phyloP scores from a whole-genome alignment of 805 yeast genomes.

The Komagataella phaffii region DNA sequence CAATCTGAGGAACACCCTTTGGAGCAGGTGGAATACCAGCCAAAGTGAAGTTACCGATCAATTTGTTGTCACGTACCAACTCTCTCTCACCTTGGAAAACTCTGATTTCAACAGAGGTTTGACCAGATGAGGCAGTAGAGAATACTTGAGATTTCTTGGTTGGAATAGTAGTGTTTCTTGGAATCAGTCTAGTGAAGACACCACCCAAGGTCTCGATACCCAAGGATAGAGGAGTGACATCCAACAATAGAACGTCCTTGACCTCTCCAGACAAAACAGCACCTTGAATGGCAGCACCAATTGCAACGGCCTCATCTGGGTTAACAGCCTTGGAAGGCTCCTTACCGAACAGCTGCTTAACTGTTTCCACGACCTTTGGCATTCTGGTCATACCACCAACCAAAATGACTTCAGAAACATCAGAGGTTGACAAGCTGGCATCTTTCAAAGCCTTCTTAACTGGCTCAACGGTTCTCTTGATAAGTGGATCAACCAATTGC shows the following conservation, averaged over 20 bases:
- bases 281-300: slow-evolving; percentile 87
- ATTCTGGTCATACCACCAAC: slow-evolving; percentile 90
- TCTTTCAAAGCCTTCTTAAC: slow-evolving; percentile 65
- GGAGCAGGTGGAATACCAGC: slow-evolving; percentile 94
- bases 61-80: slow-evolving; percentile 93
- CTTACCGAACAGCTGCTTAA: slow-evolving; percentile 43
- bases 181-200: slow-evolving; percentile 83
- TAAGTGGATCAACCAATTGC: slow-evolving; percentile 48
- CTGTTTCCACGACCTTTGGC: slow-evolving; percentile 65
- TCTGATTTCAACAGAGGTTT: slow-evolving; percentile 92
- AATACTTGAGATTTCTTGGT: slow-evolving; percentile 93
- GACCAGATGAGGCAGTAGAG: slow-evolving; percentile 94
- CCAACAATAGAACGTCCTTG: slow-evolving; percentile 62
- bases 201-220: slow-evolving; percentile 99
- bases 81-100: slow-evolving; percentile 99
- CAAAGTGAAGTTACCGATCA: slow-evolving; percentile 92
- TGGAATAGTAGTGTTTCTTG: slow-evolving; percentile 93
- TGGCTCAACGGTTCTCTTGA: slow-evolving; percentile 57
- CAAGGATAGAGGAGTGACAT: slow-evolving; percentile 77
- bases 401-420: slow-evolving; percentile 60
- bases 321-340: slow-evolving; percentile 62
- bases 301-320: slow-evolving; percentile 90
- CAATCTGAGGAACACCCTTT: slow-evolving; percentile 90
- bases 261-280: slow-evolving; percentile 77
- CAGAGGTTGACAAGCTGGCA: slow-evolving; percentile 51